Base-by-base conservation (phyloP, 176 grass and related monocot genomes). In the Triticum timopheevii region DNA sequence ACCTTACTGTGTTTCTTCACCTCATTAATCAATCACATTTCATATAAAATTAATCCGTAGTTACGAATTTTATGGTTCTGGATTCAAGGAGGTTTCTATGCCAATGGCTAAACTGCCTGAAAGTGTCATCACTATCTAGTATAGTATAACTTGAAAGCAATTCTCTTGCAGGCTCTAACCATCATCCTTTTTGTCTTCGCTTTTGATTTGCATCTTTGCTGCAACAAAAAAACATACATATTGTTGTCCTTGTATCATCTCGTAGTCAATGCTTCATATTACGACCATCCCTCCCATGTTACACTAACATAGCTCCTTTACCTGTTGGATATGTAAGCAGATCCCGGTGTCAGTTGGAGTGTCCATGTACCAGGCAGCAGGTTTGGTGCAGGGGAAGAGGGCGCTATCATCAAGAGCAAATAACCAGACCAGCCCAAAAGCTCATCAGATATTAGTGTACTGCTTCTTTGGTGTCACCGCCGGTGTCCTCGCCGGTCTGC, bases 401-500 rank as follows among this genome's bases (percentile, higher is more conserved):
- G 81, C 89, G 20, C 6, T 59, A 56, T 86, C 86, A 67, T 97
- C 92, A 93, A 92, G 64, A 82, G 90, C 56, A 69, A 59, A 39
- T 54, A 68, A 90, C 19, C 86, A 83, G 7, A 88, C 75, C 13
- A 79, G 62, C 45, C 90, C 76, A 13, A 90, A 76, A 31, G 30
- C 68, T 12, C 65, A 73, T 10, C 92, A 97, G 80, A 47, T 97
- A 5, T 28, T 90, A 1, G 24, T 76, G 0, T 93, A 97, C 64
- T 88, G 88, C 56, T 64, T 81, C 4, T 87, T 88, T 13, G 95
- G 92, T 30, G 63, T 91, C 12, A 15, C 86, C 6, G 92, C 90
- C 3, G 95, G 95, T n/a, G 39, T 93, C 33, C 89, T 93, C 10
- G 95, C 90, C 1, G 95, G 95, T 17, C 75, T 97, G 40, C 86